Percentiles rank a stretch among this genome's conserved stretches.
Conservation (phyloP, 352 stramenopile genomes). For the Phytophthora rubi region DNA sequence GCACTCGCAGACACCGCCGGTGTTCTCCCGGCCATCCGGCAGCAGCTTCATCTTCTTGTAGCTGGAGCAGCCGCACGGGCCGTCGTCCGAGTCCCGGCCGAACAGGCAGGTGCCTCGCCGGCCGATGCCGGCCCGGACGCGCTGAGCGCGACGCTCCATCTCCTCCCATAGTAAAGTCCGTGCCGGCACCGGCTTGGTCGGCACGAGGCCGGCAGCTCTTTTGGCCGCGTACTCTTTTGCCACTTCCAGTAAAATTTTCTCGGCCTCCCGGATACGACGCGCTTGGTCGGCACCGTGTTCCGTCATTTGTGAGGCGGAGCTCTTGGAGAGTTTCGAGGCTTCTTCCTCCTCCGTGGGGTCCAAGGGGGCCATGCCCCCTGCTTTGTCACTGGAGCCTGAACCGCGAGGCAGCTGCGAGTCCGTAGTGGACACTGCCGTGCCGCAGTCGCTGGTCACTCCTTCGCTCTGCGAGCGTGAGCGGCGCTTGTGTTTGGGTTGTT, state of each 20-base stretch:
- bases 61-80: slow-evolving; percentile 60
- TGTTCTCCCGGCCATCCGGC: slow-evolving; percentile 48
- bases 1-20: slow-evolving; percentile 68
- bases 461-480: slow-evolving; percentile 38
- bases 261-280: slow-evolving; percentile 57
- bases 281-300: slow-evolving; percentile 25
- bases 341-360: slow-evolving; percentile 31
- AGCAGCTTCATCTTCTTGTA: slow-evolving; percentile 63
- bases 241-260: slow-evolving; percentile 76
- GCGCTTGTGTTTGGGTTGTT: slow-evolving; percentile 26
- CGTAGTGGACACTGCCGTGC: slow-evolving; percentile 32
- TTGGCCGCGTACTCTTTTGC: slow-evolving; percentile 87
- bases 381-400: slow-evolving; percentile 28
- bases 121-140: slow-evolving; percentile 38
- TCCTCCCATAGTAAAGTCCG: slow-evolving; percentile 86
- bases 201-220: slow-evolving; percentile 72
- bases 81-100: slow-evolving; percentile 46
- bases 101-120: slow-evolving; percentile 72
- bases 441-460: slow-evolving; percentile 43
- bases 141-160: slow-evolving; percentile 55
- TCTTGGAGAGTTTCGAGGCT: slow-evolving; percentile 17
- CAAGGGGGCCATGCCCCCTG: slow-evolving; percentile 7
- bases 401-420: slow-evolving; percentile 35
- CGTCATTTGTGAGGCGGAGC: slow-evolving; percentile 6
- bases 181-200: slow-evolving; percentile 70